These are phyloP conservation scores for Berberis vulgaris DNA, from an alignment of 164 flowering plant species.

Conservation along the genomic window DNA sequence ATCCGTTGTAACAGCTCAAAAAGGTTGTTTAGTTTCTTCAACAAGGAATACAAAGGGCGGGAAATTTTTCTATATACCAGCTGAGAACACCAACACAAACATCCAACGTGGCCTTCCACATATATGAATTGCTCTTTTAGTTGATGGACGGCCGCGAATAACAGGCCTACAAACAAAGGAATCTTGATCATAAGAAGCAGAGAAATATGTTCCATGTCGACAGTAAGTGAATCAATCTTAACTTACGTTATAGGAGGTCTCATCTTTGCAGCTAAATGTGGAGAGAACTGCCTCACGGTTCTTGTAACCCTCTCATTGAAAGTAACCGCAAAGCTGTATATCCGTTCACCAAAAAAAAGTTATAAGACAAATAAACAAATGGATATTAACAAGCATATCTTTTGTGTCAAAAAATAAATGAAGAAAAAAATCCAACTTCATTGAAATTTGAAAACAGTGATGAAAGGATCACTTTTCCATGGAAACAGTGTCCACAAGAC, in stretches of 20 bases:
- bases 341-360: conserved; percentile 15
- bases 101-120: conserved; percentile 97
- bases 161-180: conserved; percentile 58
- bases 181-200: conserved; percentile 2
- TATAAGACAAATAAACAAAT: neutral
- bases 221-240: neutral
- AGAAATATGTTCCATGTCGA: neutral
- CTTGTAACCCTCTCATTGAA: conserved; percentile 91
- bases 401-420: neutral
- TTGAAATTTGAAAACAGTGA: too few species aligned
- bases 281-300: conserved; percentile 87
- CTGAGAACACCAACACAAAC: conserved; percentile 58
- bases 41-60: neutral
- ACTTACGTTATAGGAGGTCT: conserved; percentile 88
- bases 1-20: neutral
- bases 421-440: neutral
- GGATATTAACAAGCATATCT: neutral
- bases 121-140: conserved; percentile 71
- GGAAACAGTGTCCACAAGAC: too few species aligned
- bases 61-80: conserved; percentile 31
- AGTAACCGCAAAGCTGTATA: conserved; percentile 88
- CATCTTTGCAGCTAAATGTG: conserved; percentile 97
- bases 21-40: neutral
- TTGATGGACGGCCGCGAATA: conserved; percentile 92
- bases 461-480: too few species aligned